Conservation (phyloP, 1,139 yeast species). For the Candida buenavistaensis region DNA sequence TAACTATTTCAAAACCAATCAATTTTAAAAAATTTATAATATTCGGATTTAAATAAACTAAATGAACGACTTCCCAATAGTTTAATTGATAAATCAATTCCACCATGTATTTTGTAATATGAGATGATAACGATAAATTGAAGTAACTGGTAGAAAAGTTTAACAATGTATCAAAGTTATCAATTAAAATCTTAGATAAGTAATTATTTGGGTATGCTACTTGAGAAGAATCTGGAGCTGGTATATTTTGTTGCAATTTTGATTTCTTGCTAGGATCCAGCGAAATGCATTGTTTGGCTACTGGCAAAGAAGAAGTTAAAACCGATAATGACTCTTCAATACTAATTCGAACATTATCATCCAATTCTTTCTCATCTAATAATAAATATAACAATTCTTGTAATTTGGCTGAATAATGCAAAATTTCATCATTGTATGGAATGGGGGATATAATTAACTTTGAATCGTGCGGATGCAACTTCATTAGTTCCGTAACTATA, state of each 20-base stretch:
- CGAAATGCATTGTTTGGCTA: slow-evolving; percentile 8
- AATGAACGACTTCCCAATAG: slow-evolving; percentile 50
- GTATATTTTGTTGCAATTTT: slow-evolving; percentile 10
- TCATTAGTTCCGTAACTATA: slow-evolving; percentile 31
- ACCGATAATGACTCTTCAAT: slow-evolving; percentile 29
- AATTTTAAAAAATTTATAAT: slow-evolving; percentile 35
- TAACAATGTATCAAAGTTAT: slow-evolving; percentile 34
- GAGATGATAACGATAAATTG: slow-evolving; percentile 40
- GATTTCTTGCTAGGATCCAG: slow-evolving; percentile 5
- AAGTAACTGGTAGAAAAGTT: slow-evolving; percentile 35
- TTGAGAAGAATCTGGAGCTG: slow-evolving; percentile 3
- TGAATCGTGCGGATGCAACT: slow-evolving; percentile 29
- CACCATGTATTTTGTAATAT: slow-evolving; percentile 39
- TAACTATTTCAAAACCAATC: slow-evolving; percentile 36
- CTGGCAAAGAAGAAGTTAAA: slow-evolving; percentile 31
- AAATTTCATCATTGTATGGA: slow-evolving; percentile 14
- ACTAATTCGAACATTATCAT: slow-evolving; percentile 30
- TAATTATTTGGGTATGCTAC: slow-evolving; percentile 31
- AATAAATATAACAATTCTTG: slow-evolving; percentile 30
- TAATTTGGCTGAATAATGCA: slow-evolving; percentile 28
- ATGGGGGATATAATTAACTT: slow-evolving; percentile 8
- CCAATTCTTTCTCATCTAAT: slow-evolving; percentile 27
- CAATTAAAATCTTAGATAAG: slow-evolving; percentile 39
- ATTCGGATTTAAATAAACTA: slow-evolving; percentile 34
- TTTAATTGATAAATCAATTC: slow-evolving; percentile 39